Evolutionary conservation across 805 yeast species (phyloP).

Genomic region (Candida boidinii): DNA sequence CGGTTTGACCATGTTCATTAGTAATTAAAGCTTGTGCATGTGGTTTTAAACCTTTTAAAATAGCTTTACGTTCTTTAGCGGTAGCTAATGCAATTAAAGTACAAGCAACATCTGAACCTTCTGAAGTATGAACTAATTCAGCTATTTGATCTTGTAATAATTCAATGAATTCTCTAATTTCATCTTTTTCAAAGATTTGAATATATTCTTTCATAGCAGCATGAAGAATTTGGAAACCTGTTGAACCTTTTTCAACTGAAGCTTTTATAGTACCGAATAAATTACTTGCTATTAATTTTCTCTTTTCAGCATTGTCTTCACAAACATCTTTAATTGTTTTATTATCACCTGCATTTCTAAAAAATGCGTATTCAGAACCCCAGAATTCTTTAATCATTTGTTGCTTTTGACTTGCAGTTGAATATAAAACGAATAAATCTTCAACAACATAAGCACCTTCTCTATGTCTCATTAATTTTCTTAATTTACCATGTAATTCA

Average conservation of each 20-base stretch:
- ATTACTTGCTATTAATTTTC: slow-evolving; percentile 65
- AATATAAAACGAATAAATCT: slow-evolving; percentile 79
- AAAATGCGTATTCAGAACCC: slow-evolving; percentile 92
- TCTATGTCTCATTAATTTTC: slow-evolving; percentile 91
- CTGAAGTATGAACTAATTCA: slow-evolving; percentile 90
- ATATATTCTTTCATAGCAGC: slow-evolving; percentile 92
- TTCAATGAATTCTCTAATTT: slow-evolving; percentile 75
- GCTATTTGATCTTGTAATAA: slow-evolving; percentile 82
- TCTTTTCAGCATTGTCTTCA: slow-evolving; percentile 65
- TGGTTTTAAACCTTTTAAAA: slow-evolving; percentile 62
- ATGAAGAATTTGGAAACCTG: slow-evolving; percentile 92
- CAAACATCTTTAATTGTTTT: slow-evolving; percentile 60
- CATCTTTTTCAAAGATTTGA: slow-evolving; percentile 59
- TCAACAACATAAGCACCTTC: slow-evolving; percentile 98
- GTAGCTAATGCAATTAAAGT: slow-evolving; percentile 69
- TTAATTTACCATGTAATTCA: slow-evolving; percentile 83
- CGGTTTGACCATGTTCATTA: slow-evolving; percentile 82
- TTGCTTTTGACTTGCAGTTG: slow-evolving; percentile 73
- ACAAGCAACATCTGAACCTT: slow-evolving; percentile 89
- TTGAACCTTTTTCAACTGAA: slow-evolving; percentile 89
- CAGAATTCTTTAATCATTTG: slow-evolving; percentile 95
- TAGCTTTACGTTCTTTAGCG: slow-evolving; percentile 85
- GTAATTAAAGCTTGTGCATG: slow-evolving; percentile 71
- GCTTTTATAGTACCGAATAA: slow-evolving; percentile 78
- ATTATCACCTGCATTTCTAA: slow-evolving; percentile 64